These are phyloP conservation scores for Erigeron canadensis DNA, from an alignment of 129 eudicot species.

Conservation along the genomic window DNA sequence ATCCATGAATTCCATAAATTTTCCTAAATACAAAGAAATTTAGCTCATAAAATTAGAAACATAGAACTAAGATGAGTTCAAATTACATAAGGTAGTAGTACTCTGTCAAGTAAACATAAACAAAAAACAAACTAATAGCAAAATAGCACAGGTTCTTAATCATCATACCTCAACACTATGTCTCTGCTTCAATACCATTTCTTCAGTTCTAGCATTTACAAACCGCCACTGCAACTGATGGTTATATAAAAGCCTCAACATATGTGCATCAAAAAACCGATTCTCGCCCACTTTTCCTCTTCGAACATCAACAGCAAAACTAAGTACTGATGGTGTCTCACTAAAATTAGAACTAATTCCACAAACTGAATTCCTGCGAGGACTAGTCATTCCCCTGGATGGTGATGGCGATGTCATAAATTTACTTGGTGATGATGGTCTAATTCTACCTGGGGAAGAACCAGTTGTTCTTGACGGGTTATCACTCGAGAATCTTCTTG, in stretches of 20 bases:
- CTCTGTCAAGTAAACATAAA: background rate
- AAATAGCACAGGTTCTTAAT: constrained; percentile 8
- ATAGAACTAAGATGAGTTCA: background rate
- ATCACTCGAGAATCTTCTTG: background rate
- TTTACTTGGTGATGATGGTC: constrained; percentile 14
- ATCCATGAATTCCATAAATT: constrained; percentile 94
- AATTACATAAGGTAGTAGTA: background rate
- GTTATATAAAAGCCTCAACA: constrained; percentile 69
- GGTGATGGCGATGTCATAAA: constrained; percentile 11
- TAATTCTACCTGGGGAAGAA: constrained; percentile 3
- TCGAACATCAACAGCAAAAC: constrained; percentile 17
- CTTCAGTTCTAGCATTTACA: constrained; percentile 78
- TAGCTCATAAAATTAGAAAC: background rate
- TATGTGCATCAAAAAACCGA: constrained; percentile 65
- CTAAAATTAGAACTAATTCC: constrained; percentile 10
- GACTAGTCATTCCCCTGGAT: background rate
- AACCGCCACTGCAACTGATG: constrained; percentile 78
- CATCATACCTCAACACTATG: constrained; percentile 55
- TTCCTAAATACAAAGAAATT: constrained; percentile 44
- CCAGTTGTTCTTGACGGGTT: background rate
- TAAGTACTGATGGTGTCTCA: constrained; percentile 16
- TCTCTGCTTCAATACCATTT: constrained; percentile 55
- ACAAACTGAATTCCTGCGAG: constrained; percentile 13
- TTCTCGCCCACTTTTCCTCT: constrained; percentile 23
- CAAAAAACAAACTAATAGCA: background rate